phyloP scores from a whole-genome alignment of 2,329 filamentous ascomycete genomes.

The Colletotrichum euphorbiae region DNA sequence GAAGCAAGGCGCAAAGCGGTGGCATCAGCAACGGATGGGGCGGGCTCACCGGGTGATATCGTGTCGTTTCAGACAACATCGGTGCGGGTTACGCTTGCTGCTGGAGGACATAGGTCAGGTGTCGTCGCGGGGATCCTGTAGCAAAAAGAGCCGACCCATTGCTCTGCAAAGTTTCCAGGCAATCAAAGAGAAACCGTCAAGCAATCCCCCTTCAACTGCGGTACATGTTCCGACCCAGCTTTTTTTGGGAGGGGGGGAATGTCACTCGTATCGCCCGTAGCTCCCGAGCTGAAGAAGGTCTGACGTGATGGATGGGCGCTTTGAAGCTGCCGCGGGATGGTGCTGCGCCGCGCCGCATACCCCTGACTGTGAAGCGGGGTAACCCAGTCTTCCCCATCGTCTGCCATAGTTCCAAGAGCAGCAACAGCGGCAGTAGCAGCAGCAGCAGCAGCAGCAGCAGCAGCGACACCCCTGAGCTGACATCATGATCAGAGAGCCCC shows the following conservation, averaged over 20 bases:
- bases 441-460: no score
- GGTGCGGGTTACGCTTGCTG: conserved; percentile 23
- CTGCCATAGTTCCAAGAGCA: conserved; percentile 3
- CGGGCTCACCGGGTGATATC: conserved; percentile 37
- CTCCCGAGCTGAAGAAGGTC: background rate
- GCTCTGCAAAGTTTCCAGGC: background rate
- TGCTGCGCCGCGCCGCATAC: conserved; percentile 21
- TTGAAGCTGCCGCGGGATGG: conserved; percentile 8
- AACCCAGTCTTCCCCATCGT: conserved; percentile 16
- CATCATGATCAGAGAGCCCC: conserved; percentile 23
- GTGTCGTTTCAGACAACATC: conserved; percentile 36
- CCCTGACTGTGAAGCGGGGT: conserved; percentile 33
- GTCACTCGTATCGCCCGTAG: conserved; percentile 16
- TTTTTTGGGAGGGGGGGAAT: background rate
- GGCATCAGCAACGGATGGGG: conserved; percentile 7
- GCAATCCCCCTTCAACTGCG: conserved; percentile 4
- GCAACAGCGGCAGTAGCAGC: no score
- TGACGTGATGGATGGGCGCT: background rate
- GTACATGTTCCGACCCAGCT: conserved; percentile 21
- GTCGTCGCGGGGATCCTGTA: background rate
- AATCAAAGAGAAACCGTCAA: conserved; percentile 19
- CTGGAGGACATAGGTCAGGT: background rate
- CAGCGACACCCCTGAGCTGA: conserved; percentile 19
- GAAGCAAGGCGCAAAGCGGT: conserved; percentile 1
- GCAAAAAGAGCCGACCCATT: background rate